These are phyloP conservation scores for Populus tomentosa DNA, from an alignment of 441 rosid species.

Conservation along the genomic window DNA sequence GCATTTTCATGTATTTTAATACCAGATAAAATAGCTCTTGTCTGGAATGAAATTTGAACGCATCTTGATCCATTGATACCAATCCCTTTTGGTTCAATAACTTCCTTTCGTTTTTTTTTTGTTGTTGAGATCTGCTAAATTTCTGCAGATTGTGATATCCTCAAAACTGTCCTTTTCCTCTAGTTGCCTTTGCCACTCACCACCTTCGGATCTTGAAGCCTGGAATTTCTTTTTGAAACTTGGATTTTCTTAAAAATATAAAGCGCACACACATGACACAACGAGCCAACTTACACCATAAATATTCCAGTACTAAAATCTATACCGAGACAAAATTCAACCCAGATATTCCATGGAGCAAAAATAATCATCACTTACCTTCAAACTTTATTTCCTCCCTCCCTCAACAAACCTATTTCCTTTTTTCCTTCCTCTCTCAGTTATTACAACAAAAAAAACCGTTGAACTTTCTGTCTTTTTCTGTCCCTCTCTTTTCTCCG, in stretches of 20 bases:
- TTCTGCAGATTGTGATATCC: not conserved
- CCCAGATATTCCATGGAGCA: constrained; percentile 4
- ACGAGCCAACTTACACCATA: not conserved
- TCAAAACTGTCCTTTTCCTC: constrained; percentile 28
- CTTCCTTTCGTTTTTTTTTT: constrained; percentile 32
- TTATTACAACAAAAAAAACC: not conserved
- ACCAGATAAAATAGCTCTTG: not conserved
- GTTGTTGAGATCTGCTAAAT: not conserved
- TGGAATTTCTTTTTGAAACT: too few species aligned
- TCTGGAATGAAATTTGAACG: not conserved
- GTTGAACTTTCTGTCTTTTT: not conserved
- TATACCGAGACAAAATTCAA: not conserved
- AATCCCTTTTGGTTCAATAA: constrained; percentile 30
- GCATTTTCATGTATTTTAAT: not conserved
- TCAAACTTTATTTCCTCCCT: not conserved
- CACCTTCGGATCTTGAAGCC: constrained; percentile 10
- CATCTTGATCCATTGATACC: constrained; percentile 42
- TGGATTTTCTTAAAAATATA: not conserved
- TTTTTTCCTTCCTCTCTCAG: constrained; percentile 3
- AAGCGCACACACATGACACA: not conserved
- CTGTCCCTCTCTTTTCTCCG: not conserved
- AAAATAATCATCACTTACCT: not conserved
- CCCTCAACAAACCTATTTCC: constrained; percentile 28
- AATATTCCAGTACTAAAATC: not conserved
- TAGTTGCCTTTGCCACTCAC: constrained; percentile 21